Base-by-base conservation (phyloP, 108 stramenopile genomes). In the Nitzschia inconspicua region DNA sequence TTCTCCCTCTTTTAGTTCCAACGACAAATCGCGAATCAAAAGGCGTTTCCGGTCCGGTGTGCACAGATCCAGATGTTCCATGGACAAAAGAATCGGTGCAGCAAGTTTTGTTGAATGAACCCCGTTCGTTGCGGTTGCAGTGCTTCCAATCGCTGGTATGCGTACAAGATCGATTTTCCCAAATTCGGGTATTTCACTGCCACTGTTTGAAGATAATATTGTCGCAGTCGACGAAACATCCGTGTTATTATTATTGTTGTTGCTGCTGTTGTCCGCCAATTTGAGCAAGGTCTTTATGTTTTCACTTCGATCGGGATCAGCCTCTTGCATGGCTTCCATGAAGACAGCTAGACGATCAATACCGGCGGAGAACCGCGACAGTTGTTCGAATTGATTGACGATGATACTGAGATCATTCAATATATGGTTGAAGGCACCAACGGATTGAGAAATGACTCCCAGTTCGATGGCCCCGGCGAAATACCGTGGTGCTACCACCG, bases 351-450 rank as follows among this genome's bases (percentile, higher is more conserved):
- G 69, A 47, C 97, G 93, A 55, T 90, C 93, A 20, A 97, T 76
- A 20, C 92, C 95, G 6, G 97, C 97, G 0, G 86, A 83, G 57
- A 96, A 97, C 1, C 80, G 54, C 31, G 84, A 83, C 13, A 97
- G 70, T 28, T 82, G 77, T 64, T 96, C 95, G 63, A 97, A 97
- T 64, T 97, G 91, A 72, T 96, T 96, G 22, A 97, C 86, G 41
- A 97, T 88, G 10, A 83, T 65, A 42, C 55, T 70, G n/a, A 96
- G 67, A 69, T 98, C 95, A 50, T 68, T 70, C 10, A 96, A 70
- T 48, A 96, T 91, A 57, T 98, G 97, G 34, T 88, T 93, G 60
- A 89, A 89, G 0, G 86, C 93, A 35, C 85, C 88, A 8, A 69
- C 78, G 0, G 73, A 68, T 61, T 95, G 96, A 3, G 79, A 84